Evolutionary conservation across 768 basidiomycete genomes (phyloP), one percentile per base, ranked within the genome.

Genomic region (Tricholoma sp.): DNA sequence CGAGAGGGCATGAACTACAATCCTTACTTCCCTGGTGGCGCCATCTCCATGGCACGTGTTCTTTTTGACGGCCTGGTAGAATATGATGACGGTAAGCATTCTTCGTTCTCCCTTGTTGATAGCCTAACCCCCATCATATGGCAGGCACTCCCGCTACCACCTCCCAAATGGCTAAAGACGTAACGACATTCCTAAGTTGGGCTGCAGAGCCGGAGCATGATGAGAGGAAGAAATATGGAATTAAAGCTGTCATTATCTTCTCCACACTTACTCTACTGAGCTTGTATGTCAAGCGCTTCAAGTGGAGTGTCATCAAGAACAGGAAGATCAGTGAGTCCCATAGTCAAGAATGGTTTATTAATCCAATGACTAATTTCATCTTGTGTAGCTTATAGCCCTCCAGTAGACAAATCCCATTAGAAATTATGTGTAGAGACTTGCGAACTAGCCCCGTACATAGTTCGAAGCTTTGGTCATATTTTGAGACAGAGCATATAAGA

Each of bases 1-100:
- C 92, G 91, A 72, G 96, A 98, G 52, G 96, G 93, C 63, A 90
- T 98, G 92, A 97, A 95, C 83, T 98, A 97, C 82, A 94, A 93
- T 76, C 94, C 94, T 17, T 98, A 88, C 80, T 99, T 99, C 89
- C 96, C 96, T 41, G 94, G 97, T 54, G 96, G 95, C 66, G 94
- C 94, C 62, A 98, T 98, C 58, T 90, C 92, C 68, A 99, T 99
- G 97, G 94, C 93, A 52, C 92, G 96, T 68, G 85, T 98, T 34
- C 76, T 98, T 62, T 98, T 91, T 69, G 97, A 98, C 66, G 95
- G 93, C 37, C 73, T 98, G 45, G 96, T 98, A 55, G 97, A 99
- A 72, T 99, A 91, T 70, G 90, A 92, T 0, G 97, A 99, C 69
- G 94, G 93, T 89, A 59, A 63, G 83, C 65, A 20, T 10, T 12